These are phyloP conservation scores for Fusarium aywerte DNA, from an alignment of 2,329 filamentous ascomycete species.

Conservation along the genomic window DNA sequence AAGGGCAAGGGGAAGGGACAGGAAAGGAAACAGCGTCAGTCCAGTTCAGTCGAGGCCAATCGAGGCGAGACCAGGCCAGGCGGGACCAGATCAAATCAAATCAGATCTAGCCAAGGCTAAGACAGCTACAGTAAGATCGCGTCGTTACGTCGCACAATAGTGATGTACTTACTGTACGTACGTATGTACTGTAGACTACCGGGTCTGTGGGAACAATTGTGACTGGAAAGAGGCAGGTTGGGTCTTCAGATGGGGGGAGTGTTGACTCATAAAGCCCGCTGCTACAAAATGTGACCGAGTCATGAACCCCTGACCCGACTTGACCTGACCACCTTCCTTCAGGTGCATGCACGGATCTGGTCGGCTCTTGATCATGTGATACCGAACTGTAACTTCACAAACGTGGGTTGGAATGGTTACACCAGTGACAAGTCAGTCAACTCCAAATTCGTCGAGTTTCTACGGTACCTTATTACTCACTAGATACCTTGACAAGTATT, in stretches of 20 bases:
- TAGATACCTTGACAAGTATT: too few relatives aligned
- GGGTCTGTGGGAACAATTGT: slow-evolving; percentile 37
- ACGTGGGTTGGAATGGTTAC: neutral
- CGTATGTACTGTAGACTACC: slow-evolving; percentile 4
- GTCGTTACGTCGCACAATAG: slow-evolving; percentile 22
- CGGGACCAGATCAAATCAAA: neutral
- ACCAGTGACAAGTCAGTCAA: neutral
- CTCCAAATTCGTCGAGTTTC: too few relatives aligned
- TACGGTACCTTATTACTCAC: too few relatives aligned
- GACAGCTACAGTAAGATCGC: slow-evolving; percentile 17
- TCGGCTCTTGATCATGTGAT: slow-evolving; percentile 1
- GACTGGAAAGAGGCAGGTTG: slow-evolving; percentile 37
- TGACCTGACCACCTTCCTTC: too few relatives aligned
- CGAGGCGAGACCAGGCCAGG: slow-evolving; percentile 4
- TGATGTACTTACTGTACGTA: slow-evolving; percentile 19
- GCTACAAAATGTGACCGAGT: slow-evolving; percentile 35
- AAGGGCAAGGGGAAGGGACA: neutral
- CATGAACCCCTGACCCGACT: slow-evolving; percentile 37
- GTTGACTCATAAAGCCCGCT: slow-evolving; percentile 46
- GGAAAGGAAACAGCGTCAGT: neutral
- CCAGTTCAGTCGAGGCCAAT: neutral
- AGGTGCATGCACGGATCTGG: neutral
- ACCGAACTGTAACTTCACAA: neutral
- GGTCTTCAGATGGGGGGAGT: slow-evolving; percentile 33
- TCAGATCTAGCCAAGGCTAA: neutral